Conservation (phyloP, 495 filamentous ascomycete species). For the Parachaetomium inaequale region DNA sequence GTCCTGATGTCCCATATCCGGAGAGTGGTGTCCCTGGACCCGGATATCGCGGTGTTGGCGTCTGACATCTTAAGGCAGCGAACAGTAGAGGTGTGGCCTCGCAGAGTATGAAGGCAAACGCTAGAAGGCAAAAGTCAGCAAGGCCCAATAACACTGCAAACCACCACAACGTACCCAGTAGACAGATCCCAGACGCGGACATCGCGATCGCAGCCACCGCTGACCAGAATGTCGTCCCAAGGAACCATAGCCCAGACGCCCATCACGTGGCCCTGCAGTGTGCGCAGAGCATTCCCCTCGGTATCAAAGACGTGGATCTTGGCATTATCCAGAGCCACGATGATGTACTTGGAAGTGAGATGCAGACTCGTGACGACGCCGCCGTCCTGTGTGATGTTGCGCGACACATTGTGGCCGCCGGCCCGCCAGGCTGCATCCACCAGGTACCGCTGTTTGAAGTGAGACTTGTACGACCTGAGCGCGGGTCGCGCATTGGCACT, state of each 20-base stretch:
- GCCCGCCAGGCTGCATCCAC: constrained; percentile 96
- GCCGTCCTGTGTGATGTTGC: constrained; percentile 90
- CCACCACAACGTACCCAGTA: constrained; percentile 65
- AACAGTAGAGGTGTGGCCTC: constrained; percentile 94
- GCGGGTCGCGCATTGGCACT: constrained; percentile 38
- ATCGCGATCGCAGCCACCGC: constrained; percentile 93
- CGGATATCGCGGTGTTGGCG: constrained; percentile 86
- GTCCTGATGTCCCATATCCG: constrained; percentile 90
- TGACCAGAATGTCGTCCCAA: constrained; percentile 92
- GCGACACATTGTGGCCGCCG: constrained; percentile 71
- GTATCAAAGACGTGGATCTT: constrained; percentile 98
- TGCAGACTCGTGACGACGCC: constrained; percentile 96
- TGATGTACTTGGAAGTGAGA: constrained; percentile 90
- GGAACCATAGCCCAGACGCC: constrained; percentile 99
- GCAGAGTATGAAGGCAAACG: constrained; percentile 72
- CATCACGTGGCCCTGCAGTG: constrained; percentile 93
- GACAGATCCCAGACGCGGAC: constrained; percentile 97
- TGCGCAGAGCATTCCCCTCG: constrained; percentile 80
- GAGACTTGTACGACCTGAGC: constrained; percentile 75
- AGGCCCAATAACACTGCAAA: neutral
- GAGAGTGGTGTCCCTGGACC: constrained; percentile 90
- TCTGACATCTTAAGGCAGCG: constrained; percentile 98
- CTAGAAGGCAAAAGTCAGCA: constrained; percentile 38
- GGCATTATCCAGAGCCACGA: constrained; percentile 95
- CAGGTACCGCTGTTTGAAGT: constrained; percentile 96